phyloP scores from a whole-genome alignment of 2,329 filamentous ascomycete species.

The Colletotrichum costaricense region DNA sequence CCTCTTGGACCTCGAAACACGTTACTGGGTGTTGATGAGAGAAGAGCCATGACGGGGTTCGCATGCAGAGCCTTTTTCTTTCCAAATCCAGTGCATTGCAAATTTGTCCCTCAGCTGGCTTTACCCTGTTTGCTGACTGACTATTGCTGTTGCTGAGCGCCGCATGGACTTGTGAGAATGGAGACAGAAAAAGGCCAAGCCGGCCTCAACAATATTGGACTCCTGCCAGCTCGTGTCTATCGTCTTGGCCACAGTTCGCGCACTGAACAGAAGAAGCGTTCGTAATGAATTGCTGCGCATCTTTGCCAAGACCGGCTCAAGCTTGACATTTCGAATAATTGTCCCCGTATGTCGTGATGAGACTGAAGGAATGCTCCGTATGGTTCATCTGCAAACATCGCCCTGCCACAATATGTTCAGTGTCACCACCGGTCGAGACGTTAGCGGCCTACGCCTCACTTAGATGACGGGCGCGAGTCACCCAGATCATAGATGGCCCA shows the following conservation, averaged over 20 bases:
- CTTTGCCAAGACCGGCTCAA: constrained; percentile 14
- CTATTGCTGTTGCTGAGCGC: not conserved
- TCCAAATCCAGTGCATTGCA: not conserved
- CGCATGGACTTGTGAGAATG: not conserved
- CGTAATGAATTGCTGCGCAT: constrained; percentile 12
- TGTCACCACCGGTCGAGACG: not conserved
- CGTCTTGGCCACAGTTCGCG: constrained; percentile 12
- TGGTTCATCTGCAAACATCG: not conserved
- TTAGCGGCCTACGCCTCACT: not conserved
- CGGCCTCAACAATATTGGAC: constrained; percentile 12
- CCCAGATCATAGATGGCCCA: not conserved
- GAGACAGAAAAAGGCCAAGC: constrained; percentile 9
- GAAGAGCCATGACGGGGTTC: constrained; percentile 17
- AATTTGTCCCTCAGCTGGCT: not conserved
- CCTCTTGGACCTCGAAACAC: constrained; percentile 33
- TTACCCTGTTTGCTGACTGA: not conserved
- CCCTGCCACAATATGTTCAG: not conserved
- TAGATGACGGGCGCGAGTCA: not conserved
- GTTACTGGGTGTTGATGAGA: not conserved
- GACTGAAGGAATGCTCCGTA: not conserved
- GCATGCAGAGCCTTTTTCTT: not conserved
- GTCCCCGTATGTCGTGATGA: not conserved
- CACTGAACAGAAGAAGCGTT: not conserved
- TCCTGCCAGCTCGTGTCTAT: constrained; percentile 27
- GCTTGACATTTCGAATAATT: not conserved